These are phyloP conservation scores for Ophiostoma australiae DNA, from an alignment of 2,329 filamentous ascomycete genomes.

Conservation along the genomic window DNA sequence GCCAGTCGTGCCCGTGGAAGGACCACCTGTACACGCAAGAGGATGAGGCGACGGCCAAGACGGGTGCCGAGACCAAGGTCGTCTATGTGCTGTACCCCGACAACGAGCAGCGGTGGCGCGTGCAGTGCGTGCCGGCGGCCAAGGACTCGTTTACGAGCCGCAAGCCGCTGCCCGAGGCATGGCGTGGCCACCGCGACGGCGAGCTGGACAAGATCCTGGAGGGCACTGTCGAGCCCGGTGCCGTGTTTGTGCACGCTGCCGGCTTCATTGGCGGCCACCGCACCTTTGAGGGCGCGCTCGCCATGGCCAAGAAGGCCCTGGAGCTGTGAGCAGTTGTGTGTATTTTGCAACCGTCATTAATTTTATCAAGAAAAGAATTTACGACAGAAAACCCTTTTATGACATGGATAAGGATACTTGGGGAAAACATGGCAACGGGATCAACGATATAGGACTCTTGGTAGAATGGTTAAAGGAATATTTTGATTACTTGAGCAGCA, in stretches of 20 bases:
- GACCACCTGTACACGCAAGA: constrained; percentile 92
- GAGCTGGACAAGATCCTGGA: constrained; percentile 66
- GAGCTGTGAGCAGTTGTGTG: constrained; percentile 35
- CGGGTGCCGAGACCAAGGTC: constrained; percentile 69
- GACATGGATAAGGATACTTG: background rate
- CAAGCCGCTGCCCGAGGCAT: constrained; percentile 83
- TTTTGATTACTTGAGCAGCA: no score
- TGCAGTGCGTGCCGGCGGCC: constrained; percentile 82
- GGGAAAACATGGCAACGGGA: background rate
- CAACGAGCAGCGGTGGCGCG: constrained; percentile 79
- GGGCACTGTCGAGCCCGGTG: constrained; percentile 63
- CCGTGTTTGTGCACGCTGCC: constrained; percentile 88
- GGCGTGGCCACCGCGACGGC: constrained; percentile 85
- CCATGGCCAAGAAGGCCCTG: constrained; percentile 76
- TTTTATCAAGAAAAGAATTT: background rate
- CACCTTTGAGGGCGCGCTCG: constrained; percentile 79
- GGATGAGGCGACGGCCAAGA: constrained; percentile 54
- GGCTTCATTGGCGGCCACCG: constrained; percentile 96
- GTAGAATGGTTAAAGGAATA: background rate
- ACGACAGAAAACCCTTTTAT: background rate
- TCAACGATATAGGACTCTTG: background rate
- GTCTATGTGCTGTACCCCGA: constrained; percentile 80
- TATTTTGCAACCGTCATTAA: no score
- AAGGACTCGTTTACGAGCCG: constrained; percentile 87
- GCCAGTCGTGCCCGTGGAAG: constrained; percentile 84